Evolutionary conservation across 768 basidiomycete species (phyloP), one percentile per base, ranked within the genome.

Genomic region (Russula dissimulans): DNA sequence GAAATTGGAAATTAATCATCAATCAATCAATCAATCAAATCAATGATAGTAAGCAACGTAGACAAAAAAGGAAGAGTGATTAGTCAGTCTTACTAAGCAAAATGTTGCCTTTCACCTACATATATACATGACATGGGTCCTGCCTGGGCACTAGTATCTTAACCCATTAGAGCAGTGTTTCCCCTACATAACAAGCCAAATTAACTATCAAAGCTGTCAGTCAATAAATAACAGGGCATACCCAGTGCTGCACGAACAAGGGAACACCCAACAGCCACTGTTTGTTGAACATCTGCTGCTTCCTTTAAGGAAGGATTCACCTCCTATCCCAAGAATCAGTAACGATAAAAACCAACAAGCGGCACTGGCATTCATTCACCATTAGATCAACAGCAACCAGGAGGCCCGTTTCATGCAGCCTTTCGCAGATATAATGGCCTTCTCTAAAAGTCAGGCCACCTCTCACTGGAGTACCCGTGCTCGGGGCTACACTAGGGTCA

Each of bases 351-450:
- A 11, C 18, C 15, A 17, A 42, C 39, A 32, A 22, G 32, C 12
- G 12, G 26, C 36, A 44, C 54, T 18, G 12, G 26, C 36, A 44
- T 56, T 18, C 34, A 71, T 82, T 49, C 62, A 89, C 94, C 94
- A 99, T 95, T 63, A 99, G 77, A 73, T 99, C 95, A 26, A 98
- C 75, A 0, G 86, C 91, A 29, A 97, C 94, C 18, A 99, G 81
- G 59, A 89, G 80, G 6, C 94, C 94, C 5, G 95, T 98, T 77
- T 97, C 94, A 62, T 84, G 84, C 45, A 98, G 82, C 5, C 89
- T 86, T 74, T 97, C 94, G 65, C 90, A 93, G 68, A 95, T 94
- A 71, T 95, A 97, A 74, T 97, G 97, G n/a, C 95, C 95, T 71
- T 99, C 97, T 65, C 97, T 78, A 77, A 98, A 99, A 22, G 91